phyloP scores from a whole-genome alignment of 106 monocot species.

The Dioscorea dumetorum region DNA sequence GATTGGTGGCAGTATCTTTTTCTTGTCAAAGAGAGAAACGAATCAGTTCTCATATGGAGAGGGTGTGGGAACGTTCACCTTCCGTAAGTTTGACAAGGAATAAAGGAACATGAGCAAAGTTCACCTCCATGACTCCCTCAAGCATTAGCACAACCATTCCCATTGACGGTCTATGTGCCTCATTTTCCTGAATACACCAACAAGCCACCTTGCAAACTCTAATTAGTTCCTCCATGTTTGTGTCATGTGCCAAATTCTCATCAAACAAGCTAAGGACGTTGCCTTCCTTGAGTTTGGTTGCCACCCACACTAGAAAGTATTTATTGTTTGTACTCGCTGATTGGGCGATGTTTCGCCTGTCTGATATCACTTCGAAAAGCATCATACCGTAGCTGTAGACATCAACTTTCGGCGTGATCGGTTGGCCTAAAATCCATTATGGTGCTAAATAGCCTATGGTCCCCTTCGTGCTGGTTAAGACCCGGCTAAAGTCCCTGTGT shows the following conservation, averaged over 20 bases:
- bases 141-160: conserved; percentile 15
- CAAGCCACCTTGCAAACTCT: conserved; percentile 33
- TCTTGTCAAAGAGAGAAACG: background rate
- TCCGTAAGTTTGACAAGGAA: too few species aligned
- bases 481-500: conserved; percentile 44
- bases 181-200: conserved; percentile 39
- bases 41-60: background rate
- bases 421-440: conserved; percentile 51
- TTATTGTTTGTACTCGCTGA: background rate
- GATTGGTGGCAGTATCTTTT: too few species aligned
- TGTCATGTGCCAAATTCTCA: conserved; percentile 13
- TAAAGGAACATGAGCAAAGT: conserved; percentile 19
- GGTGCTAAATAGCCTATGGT: conserved; percentile 61
- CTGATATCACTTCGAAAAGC: conserved; percentile 53
- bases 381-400: conserved; percentile 64
- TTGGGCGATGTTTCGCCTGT: conserved; percentile 24
- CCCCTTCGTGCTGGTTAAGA: conserved; percentile 55
- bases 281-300: conserved; percentile 14
- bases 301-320: conserved; percentile 40
- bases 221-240: conserved; percentile 14
- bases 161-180: conserved; percentile 30
- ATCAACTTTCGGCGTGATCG: conserved; percentile 45
- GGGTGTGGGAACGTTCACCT: background rate
- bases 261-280: conserved; percentile 14
- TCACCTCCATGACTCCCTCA: conserved; percentile 22